phyloP scores from a whole-genome alignment of 2,329 filamentous ascomycete species.

The Coleophoma cylindrospora region DNA sequence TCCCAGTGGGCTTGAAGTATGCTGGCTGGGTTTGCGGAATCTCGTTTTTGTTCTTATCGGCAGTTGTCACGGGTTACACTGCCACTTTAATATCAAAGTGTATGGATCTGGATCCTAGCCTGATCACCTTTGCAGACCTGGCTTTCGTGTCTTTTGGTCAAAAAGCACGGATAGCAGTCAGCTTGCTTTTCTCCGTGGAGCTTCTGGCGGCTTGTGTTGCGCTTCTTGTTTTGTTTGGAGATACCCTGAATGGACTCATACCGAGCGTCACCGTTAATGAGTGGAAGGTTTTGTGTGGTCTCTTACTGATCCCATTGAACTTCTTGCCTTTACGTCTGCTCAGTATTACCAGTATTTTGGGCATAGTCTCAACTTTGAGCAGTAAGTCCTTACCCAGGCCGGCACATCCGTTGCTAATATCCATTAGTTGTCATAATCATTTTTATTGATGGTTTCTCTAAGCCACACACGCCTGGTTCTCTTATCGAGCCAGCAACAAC shows the following conservation, averaged over 20 bases:
- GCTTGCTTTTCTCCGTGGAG: slow-evolving; percentile 82
- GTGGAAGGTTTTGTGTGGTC: slow-evolving; percentile 83
- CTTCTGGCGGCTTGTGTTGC: slow-evolving; percentile 85
- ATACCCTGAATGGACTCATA: slow-evolving; percentile 76
- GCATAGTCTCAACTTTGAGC: slow-evolving; percentile 84
- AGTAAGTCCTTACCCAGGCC: slow-evolving; percentile 54
- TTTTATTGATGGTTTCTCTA: slow-evolving; percentile 80
- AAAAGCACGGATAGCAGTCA: slow-evolving; percentile 74
- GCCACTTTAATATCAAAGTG: slow-evolving; percentile 81
- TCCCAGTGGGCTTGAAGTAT: slow-evolving; percentile 84
- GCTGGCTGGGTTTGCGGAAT: slow-evolving; percentile 85
- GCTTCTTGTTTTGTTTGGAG: slow-evolving; percentile 86
- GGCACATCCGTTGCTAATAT: slow-evolving; percentile 21
- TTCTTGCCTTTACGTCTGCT: slow-evolving; percentile 79
- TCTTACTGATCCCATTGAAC: slow-evolving; percentile 74
- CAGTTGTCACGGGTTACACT: slow-evolving; percentile 77
- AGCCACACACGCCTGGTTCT: slow-evolving; percentile 74
- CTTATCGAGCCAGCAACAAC: slow-evolving; percentile 75
- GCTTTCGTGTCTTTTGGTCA: slow-evolving; percentile 87
- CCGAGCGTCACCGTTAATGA: slow-evolving; percentile 61
- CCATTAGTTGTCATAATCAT: slow-evolving; percentile 73
- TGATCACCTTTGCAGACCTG: slow-evolving; percentile 92
- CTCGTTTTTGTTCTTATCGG: slow-evolving; percentile 67
- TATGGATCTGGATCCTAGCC: slow-evolving; percentile 75
- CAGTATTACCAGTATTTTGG: slow-evolving; percentile 86